A percentile compares a stretch with the other conserved stretches of the same genome.
Conservation (phyloP, 768 basidiomycete species). For the Pisolithus orientalis region DNA sequence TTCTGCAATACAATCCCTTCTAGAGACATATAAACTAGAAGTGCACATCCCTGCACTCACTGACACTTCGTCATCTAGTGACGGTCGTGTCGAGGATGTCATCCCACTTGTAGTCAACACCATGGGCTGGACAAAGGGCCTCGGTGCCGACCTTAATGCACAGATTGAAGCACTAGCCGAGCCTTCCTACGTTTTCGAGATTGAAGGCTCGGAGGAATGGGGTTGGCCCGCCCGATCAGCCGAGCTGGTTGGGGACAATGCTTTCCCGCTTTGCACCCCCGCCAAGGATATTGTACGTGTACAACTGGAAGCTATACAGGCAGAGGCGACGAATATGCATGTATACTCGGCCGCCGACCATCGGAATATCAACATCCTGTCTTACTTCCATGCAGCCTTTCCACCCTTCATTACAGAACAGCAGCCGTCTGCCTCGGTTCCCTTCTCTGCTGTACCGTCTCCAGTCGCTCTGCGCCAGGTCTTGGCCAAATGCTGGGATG, state of each 20-base stretch:
- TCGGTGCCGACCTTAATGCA: constrained; percentile 73
- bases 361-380: constrained; percentile 62
- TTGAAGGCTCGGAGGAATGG: constrained; percentile 17
- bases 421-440: constrained; percentile 4
- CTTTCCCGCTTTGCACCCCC: neutral
- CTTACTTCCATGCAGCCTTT: constrained; percentile 64
- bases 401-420: constrained; percentile 25
- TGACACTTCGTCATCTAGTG: constrained; percentile 22
- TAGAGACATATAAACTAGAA: constrained; percentile 66
- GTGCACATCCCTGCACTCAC: constrained; percentile 42
- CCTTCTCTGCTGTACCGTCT: neutral
- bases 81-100: constrained; percentile 41
- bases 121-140: constrained; percentile 95
- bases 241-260: constrained; percentile 1
- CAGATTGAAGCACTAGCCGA: constrained; percentile 63
- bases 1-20: constrained; percentile 54
- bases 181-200: constrained; percentile 35
- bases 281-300: neutral
- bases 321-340: constrained; percentile 21
- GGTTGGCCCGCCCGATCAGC: constrained; percentile 14
- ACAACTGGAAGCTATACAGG: constrained; percentile 40
- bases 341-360: constrained; percentile 53
- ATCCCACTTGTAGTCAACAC: constrained; percentile 91
- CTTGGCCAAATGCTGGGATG: constrained; percentile 56
- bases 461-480: constrained; percentile 22